A percentile compares a stretch with the other conserved stretches of the same genome.
Conservation (phyloP, 208 protist species). For the Eutreptiella sp. region DNA sequence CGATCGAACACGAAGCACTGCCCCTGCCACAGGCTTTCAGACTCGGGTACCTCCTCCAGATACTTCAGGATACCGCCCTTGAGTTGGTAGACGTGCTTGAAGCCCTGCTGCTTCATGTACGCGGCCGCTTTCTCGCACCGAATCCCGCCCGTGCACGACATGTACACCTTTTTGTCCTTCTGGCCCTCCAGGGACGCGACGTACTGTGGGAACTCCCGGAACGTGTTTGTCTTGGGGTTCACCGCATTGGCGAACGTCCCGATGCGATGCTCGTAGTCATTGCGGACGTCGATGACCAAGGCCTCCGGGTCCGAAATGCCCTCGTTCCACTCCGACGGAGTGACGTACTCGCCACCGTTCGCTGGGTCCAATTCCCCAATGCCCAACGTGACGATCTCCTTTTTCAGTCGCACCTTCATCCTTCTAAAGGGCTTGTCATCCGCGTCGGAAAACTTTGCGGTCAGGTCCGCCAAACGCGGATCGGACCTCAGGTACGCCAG, state of each 20-base stretch:
- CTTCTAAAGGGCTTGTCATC: not conserved
- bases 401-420: not conserved
- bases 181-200: not conserved
- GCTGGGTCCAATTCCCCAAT: not conserved
- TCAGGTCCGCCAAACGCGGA: not conserved
- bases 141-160: constrained; percentile 26
- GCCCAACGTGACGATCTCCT: constrained; percentile 5
- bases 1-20: constrained; percentile 10
- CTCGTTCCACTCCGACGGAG: not conserved
- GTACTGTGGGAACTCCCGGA: constrained; percentile 12
- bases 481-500: not conserved
- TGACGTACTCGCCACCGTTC: not conserved
- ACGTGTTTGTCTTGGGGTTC: constrained; percentile 5
- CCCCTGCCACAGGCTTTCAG: not conserved
- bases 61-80: constrained; percentile 30
- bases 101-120: not conserved
- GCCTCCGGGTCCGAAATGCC: not conserved
- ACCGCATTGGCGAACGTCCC: constrained; percentile 17
- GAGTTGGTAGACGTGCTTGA: constrained; percentile 14
- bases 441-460: not conserved
- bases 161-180: not conserved
- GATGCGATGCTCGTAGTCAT: constrained; percentile 16
- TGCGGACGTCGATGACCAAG: constrained; percentile 7
- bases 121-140: constrained; percentile 24
- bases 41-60: not conserved